Evolutionary conservation across 352 stramenopile genomes (phyloP).

Genomic region (Elongisporangium prolatum): DNA sequence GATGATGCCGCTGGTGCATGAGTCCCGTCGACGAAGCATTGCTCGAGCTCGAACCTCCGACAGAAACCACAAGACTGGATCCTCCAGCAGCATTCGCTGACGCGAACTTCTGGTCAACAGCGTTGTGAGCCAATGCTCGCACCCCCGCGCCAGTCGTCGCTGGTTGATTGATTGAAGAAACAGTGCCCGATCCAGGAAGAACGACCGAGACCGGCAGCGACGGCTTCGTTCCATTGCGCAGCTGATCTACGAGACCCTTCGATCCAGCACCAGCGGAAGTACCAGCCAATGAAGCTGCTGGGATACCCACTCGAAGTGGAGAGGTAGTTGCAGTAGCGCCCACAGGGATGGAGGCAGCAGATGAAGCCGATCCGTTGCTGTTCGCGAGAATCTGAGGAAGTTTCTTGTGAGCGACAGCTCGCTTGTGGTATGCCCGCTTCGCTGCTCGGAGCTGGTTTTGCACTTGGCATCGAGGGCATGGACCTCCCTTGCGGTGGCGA

Average conservation of each 20-base stretch:
- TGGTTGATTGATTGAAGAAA: neutral
- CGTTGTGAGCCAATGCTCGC: neutral
- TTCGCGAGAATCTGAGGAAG: slow-evolving; percentile 39
- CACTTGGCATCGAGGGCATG: slow-evolving; percentile 75
- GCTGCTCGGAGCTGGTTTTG: slow-evolving; percentile 78
- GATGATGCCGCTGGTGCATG: slow-evolving; percentile 22
- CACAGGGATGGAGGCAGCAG: neutral
- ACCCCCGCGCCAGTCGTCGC: neutral
- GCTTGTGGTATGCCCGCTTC: slow-evolving; percentile 80
- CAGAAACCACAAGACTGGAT: neutral
- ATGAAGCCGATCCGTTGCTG: neutral
- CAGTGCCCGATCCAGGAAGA: neutral
- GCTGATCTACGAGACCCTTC: neutral
- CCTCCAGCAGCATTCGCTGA: neutral
- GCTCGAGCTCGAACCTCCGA: neutral
- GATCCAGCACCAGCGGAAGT: neutral
- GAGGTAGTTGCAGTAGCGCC: neutral
- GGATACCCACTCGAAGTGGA: neutral
- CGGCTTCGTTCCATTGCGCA: neutral
- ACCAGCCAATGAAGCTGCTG: neutral
- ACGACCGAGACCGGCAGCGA: neutral
- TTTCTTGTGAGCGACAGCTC: slow-evolving; percentile 78
- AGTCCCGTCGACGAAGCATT: neutral
- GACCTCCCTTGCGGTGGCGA: slow-evolving; percentile 76
- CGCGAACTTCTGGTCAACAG: neutral